Percentiles rank a stretch among this genome's conserved stretches.
Conservation (phyloP, 805 yeast species). For the Starmerella gropengiesseri region DNA sequence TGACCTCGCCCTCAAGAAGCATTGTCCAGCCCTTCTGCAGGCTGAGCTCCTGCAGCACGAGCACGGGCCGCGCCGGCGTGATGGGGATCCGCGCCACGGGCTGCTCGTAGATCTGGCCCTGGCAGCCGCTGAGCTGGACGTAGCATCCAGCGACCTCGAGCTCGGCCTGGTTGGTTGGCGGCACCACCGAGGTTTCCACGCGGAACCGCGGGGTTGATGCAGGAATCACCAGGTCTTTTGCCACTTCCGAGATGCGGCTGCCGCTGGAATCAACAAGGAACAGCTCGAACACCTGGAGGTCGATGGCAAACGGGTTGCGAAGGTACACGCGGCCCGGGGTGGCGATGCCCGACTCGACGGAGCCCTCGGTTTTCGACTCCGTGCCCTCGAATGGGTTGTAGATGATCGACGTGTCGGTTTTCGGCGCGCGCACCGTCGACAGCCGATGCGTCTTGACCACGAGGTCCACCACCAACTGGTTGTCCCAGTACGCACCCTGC, state of each 20-base stretch:
- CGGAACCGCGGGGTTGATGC: slow-evolving; percentile 23
- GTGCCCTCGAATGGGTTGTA: slow-evolving; percentile 44
- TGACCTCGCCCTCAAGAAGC: slow-evolving; percentile 68
- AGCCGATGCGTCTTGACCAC: slow-evolving; percentile 19
- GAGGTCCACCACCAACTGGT: slow-evolving; percentile 46
- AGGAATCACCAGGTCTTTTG: slow-evolving; percentile 25
- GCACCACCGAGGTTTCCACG: slow-evolving; percentile 19
- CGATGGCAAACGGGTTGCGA: slow-evolving; percentile 75
- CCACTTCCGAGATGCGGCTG: slow-evolving; percentile 18
- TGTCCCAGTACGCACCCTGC: slow-evolving; percentile 59
- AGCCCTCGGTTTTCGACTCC: slow-evolving; percentile 20
- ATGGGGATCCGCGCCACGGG: slow-evolving; percentile 28
- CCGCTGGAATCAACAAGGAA: slow-evolving; percentile 23
- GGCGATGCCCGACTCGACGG: slow-evolving; percentile 51
- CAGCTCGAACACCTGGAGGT: slow-evolving; percentile 42
- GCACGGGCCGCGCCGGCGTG: slow-evolving; percentile 46
- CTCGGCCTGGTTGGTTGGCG: slow-evolving; percentile 38
- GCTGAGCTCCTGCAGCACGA: slow-evolving; percentile 42
- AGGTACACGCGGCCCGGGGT: slow-evolving; percentile 46
- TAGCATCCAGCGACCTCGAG: slow-evolving; percentile 42
- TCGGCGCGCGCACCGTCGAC: slow-evolving; percentile 8
- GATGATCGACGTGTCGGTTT: slow-evolving; percentile 16
- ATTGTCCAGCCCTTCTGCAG: slow-evolving; percentile 57
- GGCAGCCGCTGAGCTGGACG: slow-evolving; percentile 43
- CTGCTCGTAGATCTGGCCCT: slow-evolving; percentile 32